These are phyloP conservation scores for Pharnaceum exiguum DNA, from an alignment of 148 eudicot species.

Conservation along the genomic window DNA sequence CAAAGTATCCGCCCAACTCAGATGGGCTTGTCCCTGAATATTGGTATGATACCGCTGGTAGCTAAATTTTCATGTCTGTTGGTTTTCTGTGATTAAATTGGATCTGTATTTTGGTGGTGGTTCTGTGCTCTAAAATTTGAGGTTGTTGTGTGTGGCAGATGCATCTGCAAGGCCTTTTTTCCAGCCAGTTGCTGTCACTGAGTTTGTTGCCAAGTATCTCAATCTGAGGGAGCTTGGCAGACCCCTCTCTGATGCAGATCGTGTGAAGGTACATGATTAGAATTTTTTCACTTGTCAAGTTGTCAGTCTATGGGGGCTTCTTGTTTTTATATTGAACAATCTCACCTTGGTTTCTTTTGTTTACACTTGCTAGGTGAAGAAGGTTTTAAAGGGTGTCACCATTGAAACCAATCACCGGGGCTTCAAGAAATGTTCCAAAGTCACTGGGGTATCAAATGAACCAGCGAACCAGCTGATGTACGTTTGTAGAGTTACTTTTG, in stretches of 20 bases:
- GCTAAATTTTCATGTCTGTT: not conserved
- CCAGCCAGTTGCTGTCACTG: conserved; percentile 38
- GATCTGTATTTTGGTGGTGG: not conserved
- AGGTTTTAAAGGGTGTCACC: conserved; percentile 45
- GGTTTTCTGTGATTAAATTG: no score
- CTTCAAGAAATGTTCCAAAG: conserved; percentile 34
- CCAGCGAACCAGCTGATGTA: conserved; percentile 44
- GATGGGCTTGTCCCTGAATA: conserved; percentile 75
- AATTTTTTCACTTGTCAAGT: not conserved
- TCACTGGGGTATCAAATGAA: conserved; percentile 40
- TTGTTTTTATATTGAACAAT: not conserved
- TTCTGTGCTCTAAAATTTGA: not conserved
- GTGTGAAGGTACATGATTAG: conserved; percentile 42
- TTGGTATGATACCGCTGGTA: conserved; percentile 40
- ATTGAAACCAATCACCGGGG: conserved; percentile 38
- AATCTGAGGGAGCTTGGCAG: conserved; percentile 32
- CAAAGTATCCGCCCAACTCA: conserved; percentile 86
- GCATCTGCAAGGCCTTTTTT: conserved; percentile 69
- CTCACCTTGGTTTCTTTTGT: not conserved
- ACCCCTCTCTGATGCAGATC: conserved; percentile 47
- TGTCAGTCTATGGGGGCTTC: no score
- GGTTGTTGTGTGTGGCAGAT: conserved; percentile 36
- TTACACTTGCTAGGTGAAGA: conserved; percentile 43
- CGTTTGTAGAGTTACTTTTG: conserved; percentile 16
- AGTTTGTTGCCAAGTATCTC: conserved; percentile 33